Evolutionary conservation across 1,284 basidiomycete species (phyloP).

Genomic region (Ceratobasidium sp.): DNA sequence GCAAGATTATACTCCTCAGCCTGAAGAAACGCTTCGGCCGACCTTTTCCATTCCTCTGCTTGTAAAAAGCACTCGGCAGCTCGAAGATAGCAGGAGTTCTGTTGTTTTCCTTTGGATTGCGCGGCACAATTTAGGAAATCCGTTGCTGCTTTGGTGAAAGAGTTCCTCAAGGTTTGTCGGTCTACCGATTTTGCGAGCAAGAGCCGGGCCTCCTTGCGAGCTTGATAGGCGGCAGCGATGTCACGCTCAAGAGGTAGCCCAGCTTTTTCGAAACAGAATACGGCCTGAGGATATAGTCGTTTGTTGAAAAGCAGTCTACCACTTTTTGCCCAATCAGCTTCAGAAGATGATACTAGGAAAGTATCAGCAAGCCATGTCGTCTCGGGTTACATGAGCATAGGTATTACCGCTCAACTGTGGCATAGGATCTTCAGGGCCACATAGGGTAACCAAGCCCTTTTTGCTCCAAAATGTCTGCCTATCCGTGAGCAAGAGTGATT

Average conservation of each 20-base stretch:
- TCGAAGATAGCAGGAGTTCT: slow-evolving; percentile 44
- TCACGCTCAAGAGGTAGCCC: slow-evolving; percentile 54
- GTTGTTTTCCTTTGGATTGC: slow-evolving; percentile 26
- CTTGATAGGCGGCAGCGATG: slow-evolving; percentile 57
- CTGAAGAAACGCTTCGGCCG: slow-evolving; percentile 60
- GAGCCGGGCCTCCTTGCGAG: slow-evolving; percentile 54
- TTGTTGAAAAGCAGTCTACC: slow-evolving; percentile 63
- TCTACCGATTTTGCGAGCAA: slow-evolving; percentile 48
- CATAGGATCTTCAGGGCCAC: slow-evolving; percentile 55
- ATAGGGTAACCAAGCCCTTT: slow-evolving; percentile 55
- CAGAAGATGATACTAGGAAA: slow-evolving; percentile 52
- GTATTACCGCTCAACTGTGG: slow-evolving; percentile 55
- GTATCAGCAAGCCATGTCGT: not conserved
- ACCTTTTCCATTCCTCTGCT: slow-evolving; percentile 46
- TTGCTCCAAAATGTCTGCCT: slow-evolving; percentile 54
- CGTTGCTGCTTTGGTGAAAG: slow-evolving; percentile 58
- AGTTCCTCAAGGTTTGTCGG: slow-evolving; percentile 47
- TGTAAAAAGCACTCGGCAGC: slow-evolving; percentile 63
- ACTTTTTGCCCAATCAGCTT: slow-evolving; percentile 63
- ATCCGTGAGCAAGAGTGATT: not conserved
- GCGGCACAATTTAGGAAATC: slow-evolving; percentile 41
- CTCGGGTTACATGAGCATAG: not conserved
- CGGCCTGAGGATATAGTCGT: slow-evolving; percentile 64
- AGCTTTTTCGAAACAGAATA: slow-evolving; percentile 67
- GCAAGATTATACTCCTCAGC: slow-evolving; percentile 53